Evolutionary conservation across 2,329 filamentous ascomycete genomes (phyloP), one percentile per base, ranked within the genome.

Genomic region (Fusarium sp.): DNA sequence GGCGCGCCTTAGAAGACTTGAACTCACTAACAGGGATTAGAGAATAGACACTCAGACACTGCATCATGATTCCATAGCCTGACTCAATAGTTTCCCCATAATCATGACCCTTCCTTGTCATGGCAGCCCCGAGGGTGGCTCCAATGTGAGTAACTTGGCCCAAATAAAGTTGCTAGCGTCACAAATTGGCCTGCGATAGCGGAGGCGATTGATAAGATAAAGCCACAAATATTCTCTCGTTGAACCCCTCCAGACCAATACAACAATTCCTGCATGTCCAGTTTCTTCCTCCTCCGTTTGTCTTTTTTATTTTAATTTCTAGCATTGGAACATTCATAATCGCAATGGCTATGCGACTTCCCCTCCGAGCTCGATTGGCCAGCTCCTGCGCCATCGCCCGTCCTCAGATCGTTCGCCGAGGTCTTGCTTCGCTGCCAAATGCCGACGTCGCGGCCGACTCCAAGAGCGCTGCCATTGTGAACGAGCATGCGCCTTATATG

Each of bases 401-500:
- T 60, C 64, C 77, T 52, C 77, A 76, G 14, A 70, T 78, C 66
- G 71, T 75, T 60, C 69, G 74, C 57, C 78, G 77, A 53, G 64
- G 70, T 29, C 73, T 79, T 56, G 79, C 80, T 30, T 79, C 77
- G 51, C 72, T 84, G 14, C 85, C 91, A 12, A 93, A 91, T 72
- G 87, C 92, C 51, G 94, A 97, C 76, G 93, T 94, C 37, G 77
- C 89, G 16, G 75, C 87, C 49, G 91, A 94, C 80, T 96, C 94
- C 1, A 83, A 89, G 74, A 97, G 93, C 70, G 88, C 90, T 34
- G 86, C 90, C 30, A 87, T 97, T 64, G 88, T 97, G 70, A 86
- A 89, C 72, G 88, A 93, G 66, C 90, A 94, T 75, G 87, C 90
- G 32, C 92, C 92, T 5, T 98, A 90, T 82, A 98, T 99, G 95